Evolutionary conservation across 345 rosid species (phyloP).

Genomic region (Diplotaxis tenuifolia): DNA sequence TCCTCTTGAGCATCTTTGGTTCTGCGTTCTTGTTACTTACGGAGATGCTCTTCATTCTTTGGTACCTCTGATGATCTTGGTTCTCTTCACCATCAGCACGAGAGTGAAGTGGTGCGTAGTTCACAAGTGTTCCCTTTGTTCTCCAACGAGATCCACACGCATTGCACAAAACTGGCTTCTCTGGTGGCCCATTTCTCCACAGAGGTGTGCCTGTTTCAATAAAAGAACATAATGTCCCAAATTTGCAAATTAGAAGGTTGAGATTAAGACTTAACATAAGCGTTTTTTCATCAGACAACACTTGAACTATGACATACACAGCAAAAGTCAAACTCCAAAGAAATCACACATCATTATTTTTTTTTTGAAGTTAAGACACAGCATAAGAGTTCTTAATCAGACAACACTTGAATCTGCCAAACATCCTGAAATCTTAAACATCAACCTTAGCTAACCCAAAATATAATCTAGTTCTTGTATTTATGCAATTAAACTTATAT

Average conservation of each 20-base stretch:
- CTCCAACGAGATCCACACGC: slow-evolving; percentile 99
- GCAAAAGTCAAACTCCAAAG: slow-evolving; percentile 2
- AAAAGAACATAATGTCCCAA: background rate
- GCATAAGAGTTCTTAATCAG: no score
- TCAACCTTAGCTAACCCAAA: background rate
- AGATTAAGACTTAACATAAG: background rate
- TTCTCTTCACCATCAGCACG: slow-evolving; percentile 61
- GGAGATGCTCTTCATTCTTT: slow-evolving; percentile 57
- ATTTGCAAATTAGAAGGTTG: background rate
- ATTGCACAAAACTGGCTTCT: slow-evolving; percentile 96
- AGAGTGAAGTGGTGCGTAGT: slow-evolving; percentile 79
- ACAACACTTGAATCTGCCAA: slow-evolving; percentile 11
- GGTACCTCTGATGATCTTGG: slow-evolving; percentile 53
- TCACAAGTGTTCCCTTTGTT: slow-evolving; percentile 77
- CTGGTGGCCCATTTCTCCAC: slow-evolving; percentile 98
- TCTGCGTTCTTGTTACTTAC: slow-evolving; percentile 59
- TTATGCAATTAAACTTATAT: background rate
- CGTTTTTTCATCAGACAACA: background rate
- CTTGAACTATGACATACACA: background rate
- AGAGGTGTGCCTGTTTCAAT: slow-evolving; percentile 74
- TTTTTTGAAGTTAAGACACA: background rate
- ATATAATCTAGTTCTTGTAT: background rate
- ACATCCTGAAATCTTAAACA: slow-evolving; percentile 5
- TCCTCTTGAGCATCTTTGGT: slow-evolving; percentile 66
- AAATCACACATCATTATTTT: background rate